Percentiles rank a stretch among this genome's conserved stretches.
phyloP scores from a whole-genome alignment of 805 yeast genomes.

The Blastobotrys chiropterorum region DNA sequence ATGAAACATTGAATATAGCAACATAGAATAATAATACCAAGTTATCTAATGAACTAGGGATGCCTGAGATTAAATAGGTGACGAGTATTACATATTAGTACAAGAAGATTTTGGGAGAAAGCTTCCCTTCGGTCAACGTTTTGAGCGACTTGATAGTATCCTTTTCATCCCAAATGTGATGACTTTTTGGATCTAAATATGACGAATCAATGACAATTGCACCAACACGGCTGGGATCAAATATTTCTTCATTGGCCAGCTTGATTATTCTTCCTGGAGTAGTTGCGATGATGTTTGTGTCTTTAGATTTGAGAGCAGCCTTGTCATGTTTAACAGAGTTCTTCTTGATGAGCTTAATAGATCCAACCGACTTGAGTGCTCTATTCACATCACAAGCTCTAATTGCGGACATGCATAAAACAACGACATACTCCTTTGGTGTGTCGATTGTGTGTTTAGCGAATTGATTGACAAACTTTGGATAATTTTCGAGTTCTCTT shows the following conservation, averaged over 20 bases:
- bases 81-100: constrained; percentile 31
- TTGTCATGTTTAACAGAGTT: constrained; percentile 64
- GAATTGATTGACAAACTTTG: constrained; percentile 35
- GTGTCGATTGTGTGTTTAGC: constrained; percentile 5
- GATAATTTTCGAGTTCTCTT: constrained; percentile 51
- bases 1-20: constrained; percentile 9
- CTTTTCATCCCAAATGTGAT: constrained; percentile 50
- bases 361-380: constrained; percentile 44
- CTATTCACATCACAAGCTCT: constrained; percentile 84
- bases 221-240: constrained; percentile 41
- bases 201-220: constrained; percentile 56
- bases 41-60: neutral
- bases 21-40: neutral
- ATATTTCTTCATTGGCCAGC: constrained; percentile 40
- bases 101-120: constrained; percentile 46
- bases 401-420: constrained; percentile 69
- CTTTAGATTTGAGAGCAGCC: constrained; percentile 37
- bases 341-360: constrained; percentile 68
- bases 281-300: constrained; percentile 41
- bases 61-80: neutral
- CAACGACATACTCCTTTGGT: constrained; percentile 38
- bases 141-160: constrained; percentile 27
- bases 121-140: constrained; percentile 21
- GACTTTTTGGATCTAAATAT: constrained; percentile 54
- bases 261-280: constrained; percentile 57